These are phyloP conservation scores for Ophiostoma fasciatum DNA, from an alignment of 2,329 filamentous ascomycete species.

Conservation along the genomic window DNA sequence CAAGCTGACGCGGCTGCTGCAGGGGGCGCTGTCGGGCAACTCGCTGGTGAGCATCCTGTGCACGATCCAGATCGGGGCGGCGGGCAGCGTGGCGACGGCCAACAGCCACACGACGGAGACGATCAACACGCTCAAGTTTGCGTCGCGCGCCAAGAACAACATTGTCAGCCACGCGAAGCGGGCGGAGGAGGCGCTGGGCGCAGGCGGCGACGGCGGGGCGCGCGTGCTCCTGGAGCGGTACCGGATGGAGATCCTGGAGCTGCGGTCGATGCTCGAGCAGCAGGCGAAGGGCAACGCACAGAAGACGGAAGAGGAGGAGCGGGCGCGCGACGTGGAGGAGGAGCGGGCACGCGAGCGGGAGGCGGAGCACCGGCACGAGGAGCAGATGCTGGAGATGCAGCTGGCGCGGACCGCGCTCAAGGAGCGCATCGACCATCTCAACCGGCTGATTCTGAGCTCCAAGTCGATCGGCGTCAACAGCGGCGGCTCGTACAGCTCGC, in stretches of 20 bases:
- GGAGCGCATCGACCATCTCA: constrained; percentile 93
- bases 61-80: constrained; percentile 79
- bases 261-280: constrained; percentile 67
- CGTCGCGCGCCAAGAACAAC: constrained; percentile 90
- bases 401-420: constrained; percentile 89
- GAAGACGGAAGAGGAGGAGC: constrained; percentile 42
- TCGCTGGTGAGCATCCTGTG: constrained; percentile 95
- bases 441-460: constrained; percentile 85
- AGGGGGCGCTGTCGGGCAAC: constrained; percentile 82
- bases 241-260: constrained; percentile 76
- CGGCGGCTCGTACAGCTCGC: constrained; percentile 53
- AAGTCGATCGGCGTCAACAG: constrained; percentile 90
- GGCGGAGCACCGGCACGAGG: constrained; percentile 75
- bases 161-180: constrained; percentile 95
- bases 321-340: constrained; percentile 49
- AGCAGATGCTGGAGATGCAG: constrained; percentile 98
- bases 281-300: constrained; percentile 57
- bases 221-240: constrained; percentile 85
- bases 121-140: constrained; percentile 92
- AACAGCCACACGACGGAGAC: constrained; percentile 76
- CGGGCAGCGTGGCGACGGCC: constrained; percentile 53
- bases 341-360: constrained; percentile 64
- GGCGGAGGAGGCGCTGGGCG: constrained; percentile 74
- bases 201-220: constrained; percentile 70
- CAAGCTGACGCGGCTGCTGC: constrained; percentile 84